A percentile compares a stretch with the other conserved stretches of the same genome.
These are phyloP conservation scores for Xerocomellus chrysenteron DNA, from an alignment of 768 basidiomycete species.

Conservation along the genomic window DNA sequence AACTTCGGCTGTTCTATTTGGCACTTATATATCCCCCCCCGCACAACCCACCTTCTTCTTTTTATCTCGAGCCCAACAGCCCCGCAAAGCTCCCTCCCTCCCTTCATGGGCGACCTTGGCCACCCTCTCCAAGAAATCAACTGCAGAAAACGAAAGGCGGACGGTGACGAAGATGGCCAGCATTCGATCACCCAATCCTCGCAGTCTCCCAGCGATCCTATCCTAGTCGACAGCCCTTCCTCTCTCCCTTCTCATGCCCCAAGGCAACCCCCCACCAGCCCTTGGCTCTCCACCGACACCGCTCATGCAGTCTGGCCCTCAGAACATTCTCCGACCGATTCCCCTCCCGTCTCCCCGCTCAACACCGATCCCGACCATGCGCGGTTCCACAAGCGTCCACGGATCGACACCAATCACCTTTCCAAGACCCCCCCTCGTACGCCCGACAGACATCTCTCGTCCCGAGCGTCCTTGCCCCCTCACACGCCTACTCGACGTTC, in stretches of 20 bases:
- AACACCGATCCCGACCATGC: slow-evolving; percentile 31
- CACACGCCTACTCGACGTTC: slow-evolving; percentile 32
- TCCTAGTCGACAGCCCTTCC: slow-evolving; percentile 35
- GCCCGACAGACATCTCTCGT: slow-evolving; percentile 9
- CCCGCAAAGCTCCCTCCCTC: slow-evolving; percentile 17
- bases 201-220: slow-evolving; percentile 28
- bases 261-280: slow-evolving; percentile 38
- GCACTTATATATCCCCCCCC: slow-evolving; percentile 36
- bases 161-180: slow-evolving; percentile 43
- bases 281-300: slow-evolving; percentile 32
- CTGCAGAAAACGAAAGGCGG: slow-evolving; percentile 70
- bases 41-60: slow-evolving; percentile 10
- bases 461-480: slow-evolving; percentile 19
- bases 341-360: slow-evolving; percentile 40
- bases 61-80: slow-evolving; percentile 13
- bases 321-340: slow-evolving; percentile 35
- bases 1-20: slow-evolving; percentile 14
- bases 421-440: slow-evolving; percentile 15
- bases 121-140: slow-evolving; percentile 48
- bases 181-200: slow-evolving; percentile 35
- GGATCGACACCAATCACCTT: slow-evolving; percentile 25
- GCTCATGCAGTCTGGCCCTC: slow-evolving; percentile 39
- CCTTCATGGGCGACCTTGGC: slow-evolving; percentile 61
- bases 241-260: slow-evolving; percentile 36
- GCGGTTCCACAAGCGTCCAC: slow-evolving; percentile 31